phyloP scores from a whole-genome alignment of 306 rosid genomes.

The Casuarina glauca region DNA sequence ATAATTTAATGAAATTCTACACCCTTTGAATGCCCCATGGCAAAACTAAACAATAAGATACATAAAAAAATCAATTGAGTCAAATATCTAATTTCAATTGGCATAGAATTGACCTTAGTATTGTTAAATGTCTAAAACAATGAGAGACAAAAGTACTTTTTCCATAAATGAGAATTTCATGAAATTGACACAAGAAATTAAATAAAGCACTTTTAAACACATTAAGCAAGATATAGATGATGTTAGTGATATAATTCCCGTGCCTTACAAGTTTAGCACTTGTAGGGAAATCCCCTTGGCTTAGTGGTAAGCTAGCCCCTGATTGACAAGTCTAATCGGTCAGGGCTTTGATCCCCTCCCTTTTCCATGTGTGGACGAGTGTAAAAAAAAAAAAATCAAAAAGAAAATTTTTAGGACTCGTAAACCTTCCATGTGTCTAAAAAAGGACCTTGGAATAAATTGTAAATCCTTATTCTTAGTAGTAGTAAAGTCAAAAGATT shows the following conservation, averaged over 20 bases:
- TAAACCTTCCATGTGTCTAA: slow-evolving; percentile 11
- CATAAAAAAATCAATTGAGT: slow-evolving; percentile 21
- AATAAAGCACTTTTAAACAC: slow-evolving; percentile 6
- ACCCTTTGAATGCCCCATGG: background rate
- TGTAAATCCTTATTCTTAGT: background rate
- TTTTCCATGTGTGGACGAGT: no score
- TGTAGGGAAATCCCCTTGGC: no score
- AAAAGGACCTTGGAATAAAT: background rate
- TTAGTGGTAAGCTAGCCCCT: no score
- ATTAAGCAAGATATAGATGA: slow-evolving; percentile 1
- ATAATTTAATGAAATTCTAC: background rate
- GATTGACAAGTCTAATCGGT: no score
- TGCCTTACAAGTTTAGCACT: slow-evolving; percentile 15
- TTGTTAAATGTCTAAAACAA: slow-evolving; percentile 1
- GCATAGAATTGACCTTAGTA: slow-evolving; percentile 12
- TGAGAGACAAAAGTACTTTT: background rate
- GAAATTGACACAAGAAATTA: no score
- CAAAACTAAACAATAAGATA: slow-evolving; percentile 14
- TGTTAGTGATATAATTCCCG: slow-evolving; percentile 16
- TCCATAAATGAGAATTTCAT: no score
- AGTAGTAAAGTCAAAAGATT: slow-evolving; percentile 2
- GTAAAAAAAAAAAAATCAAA: no score
- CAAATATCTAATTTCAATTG: slow-evolving; percentile 8
- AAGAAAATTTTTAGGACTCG: no score
- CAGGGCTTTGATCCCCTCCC: no score